Conservation (phyloP, 345 rosid species). For the Eucalyptus coolabah region DNA sequence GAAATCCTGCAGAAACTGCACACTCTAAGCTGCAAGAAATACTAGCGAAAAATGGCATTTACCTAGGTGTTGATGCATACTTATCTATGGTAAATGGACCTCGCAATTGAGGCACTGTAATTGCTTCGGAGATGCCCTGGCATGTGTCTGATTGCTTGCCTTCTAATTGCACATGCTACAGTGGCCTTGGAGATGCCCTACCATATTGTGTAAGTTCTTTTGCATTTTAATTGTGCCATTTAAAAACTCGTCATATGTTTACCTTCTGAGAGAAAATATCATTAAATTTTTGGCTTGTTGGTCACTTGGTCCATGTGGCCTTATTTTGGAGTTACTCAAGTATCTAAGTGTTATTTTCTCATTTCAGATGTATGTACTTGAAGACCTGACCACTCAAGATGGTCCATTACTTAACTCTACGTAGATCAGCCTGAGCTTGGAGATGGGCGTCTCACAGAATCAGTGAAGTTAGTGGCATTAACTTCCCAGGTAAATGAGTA, state of each 20-base stretch:
- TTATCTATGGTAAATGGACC: neutral
- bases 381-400: neutral
- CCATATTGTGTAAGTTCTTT: neutral
- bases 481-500: neutral
- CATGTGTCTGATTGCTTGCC: neutral
- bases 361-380: neutral
- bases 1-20: conserved; percentile 21
- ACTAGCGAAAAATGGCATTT: neutral
- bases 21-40: conserved; percentile 14
- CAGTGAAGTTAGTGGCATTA: neutral
- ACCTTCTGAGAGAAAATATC: neutral
- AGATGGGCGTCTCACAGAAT: neutral
- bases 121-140: neutral
- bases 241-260: neutral
- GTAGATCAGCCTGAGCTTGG: neutral
- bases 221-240: neutral
- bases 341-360: neutral
- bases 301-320: neutral
- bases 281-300: neutral
- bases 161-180: neutral
- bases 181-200: neutral
- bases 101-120: neutral
- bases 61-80: neutral
- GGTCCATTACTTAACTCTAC: neutral
- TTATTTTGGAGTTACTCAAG: neutral